Base-by-base conservation (phyloP, 371 early-diverging fungal genomes). In the Circinella umbellata region DNA sequence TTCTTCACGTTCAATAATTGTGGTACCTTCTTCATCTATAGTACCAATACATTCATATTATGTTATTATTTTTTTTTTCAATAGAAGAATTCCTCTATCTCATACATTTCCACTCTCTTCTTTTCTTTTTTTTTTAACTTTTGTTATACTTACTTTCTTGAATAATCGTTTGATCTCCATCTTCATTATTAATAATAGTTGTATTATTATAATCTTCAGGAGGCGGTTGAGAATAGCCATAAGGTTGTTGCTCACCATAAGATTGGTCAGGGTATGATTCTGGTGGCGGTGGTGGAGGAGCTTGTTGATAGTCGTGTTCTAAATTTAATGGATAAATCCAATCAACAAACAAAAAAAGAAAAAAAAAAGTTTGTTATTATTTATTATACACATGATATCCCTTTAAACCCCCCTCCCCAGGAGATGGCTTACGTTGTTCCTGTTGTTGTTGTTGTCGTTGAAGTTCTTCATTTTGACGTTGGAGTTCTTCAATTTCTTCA, bases 181-280 rank as follows among this genome's bases (percentile, higher is more conserved):
- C 80, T 63, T 82, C 80, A 49, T 78, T 78, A 64, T 78, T 80
- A 64, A 80, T 69, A 14, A 77, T 79, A 3, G 79, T 77, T 7
- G 68, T 73, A n/a, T 59, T 48, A 34, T 64, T 75, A 36, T 73
- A 74, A 14, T 61, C 75, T 20, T 63, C 71, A 17, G 64, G 14
- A 62, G 51, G 64, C 18, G 55, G 63, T n/a, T 55, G 67, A 20
- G 62, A 64, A 13, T 37, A 49, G 2, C 51, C 63, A 27, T 63
- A 59, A 54, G 71, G 67, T 48, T 64, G 64, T 27, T 27, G 27
- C 27, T 27, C 27, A 27, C 27, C 27, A 18, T 53, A 53, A 8
- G 53, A 53, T 37, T 34, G 53, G 53, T 15, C 42, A 11, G 63
- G 67, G 20, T 71, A 71, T 36, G 37, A 48, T 1, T 49, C 68